Conservation (phyloP, 768 basidiomycete species). For the Kwoniella pini region DNA sequence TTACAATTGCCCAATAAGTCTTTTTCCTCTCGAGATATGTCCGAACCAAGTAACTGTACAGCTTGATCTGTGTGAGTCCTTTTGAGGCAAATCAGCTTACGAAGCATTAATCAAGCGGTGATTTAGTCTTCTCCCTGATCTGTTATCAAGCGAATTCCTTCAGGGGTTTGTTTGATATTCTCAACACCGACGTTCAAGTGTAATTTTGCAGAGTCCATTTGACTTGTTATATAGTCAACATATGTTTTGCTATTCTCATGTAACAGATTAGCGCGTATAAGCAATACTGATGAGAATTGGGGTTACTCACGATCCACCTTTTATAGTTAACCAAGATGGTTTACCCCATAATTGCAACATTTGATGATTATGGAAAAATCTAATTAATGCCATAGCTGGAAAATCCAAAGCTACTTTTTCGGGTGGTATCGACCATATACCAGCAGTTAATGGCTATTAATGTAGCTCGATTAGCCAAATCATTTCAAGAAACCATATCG, state of each 20-base stretch:
- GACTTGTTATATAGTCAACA: slow-evolving; percentile 6
- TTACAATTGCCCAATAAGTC: slow-evolving; percentile 8
- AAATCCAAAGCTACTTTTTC: slow-evolving; percentile 14
- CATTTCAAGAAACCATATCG: no score
- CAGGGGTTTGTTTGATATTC: neutral
- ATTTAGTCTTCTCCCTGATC: slow-evolving; percentile 1
- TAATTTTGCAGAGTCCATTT: slow-evolving; percentile 1
- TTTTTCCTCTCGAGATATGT: slow-evolving; percentile 9
- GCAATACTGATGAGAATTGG: neutral
- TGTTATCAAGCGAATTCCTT: neutral
- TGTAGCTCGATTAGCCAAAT: neutral
- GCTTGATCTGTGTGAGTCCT: slow-evolving; percentile 15
- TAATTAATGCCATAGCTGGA: slow-evolving; percentile 11
- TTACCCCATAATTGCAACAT: slow-evolving; percentile 15
- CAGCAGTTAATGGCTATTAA: slow-evolving; percentile 9
- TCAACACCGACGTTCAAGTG: neutral
- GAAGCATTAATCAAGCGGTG: neutral
- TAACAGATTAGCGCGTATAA: neutral
- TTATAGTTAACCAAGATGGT: slow-evolving; percentile 17
- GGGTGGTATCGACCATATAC: slow-evolving; percentile 18
- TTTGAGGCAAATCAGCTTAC: neutral
- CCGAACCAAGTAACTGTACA: neutral
- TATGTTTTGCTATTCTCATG: slow-evolving; percentile 9
- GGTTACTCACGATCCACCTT: slow-evolving; percentile 12
- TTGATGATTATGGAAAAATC: slow-evolving; percentile 20